Evolutionary conservation across 352 stramenopile species (phyloP), one percentile per base, ranked within the genome.

Genomic region (Globisporangium iwayamae): DNA sequence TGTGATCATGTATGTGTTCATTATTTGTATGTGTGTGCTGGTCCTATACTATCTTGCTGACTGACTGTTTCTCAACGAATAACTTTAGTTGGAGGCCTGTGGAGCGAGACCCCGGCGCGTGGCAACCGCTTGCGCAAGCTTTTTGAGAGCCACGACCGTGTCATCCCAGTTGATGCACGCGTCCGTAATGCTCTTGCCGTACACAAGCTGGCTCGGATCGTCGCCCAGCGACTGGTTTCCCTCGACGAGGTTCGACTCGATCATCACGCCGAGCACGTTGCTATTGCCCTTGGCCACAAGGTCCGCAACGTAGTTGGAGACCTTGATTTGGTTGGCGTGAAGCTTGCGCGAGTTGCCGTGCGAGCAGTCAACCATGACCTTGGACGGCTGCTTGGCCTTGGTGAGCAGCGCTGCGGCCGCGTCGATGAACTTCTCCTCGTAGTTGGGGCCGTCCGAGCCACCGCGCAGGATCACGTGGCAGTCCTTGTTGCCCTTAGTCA

Each of bases 361-460:
- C 71, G 85, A 94, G 78, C 87, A 96, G 81, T 96, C 89, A 32
- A 96, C 74, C 89, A 96, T 96, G 51, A 96, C 68, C 66, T 94
- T 93, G 71, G 91, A 77, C 60, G 79, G 66, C 47, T 93, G 47
- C 36, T 92, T 91, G 18, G 86, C 74, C 78, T 94, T 95, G 69
- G 87, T 53, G 83, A 94, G 77, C 87, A 90, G 83, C 75, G 95
- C 90, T 60, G 92, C 75, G 54, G 68, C 73, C 48, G 84, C 81
- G 3, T 94, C 80, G n/a, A 96, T 86, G 74, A 94, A 75, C 74
- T 87, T 65, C 64, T 89, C 85, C 63, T 86, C 77, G 59, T 79
- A 96, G 79, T 96, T 96, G 8, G 89, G 87, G 10, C 87, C 89
- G 32, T 68, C 83, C 69, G 85, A 93, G 63, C 89, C 89, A 58